Base-by-base conservation (phyloP, 345 rosid genomes). In the Melastoma malabathricum region DNA sequence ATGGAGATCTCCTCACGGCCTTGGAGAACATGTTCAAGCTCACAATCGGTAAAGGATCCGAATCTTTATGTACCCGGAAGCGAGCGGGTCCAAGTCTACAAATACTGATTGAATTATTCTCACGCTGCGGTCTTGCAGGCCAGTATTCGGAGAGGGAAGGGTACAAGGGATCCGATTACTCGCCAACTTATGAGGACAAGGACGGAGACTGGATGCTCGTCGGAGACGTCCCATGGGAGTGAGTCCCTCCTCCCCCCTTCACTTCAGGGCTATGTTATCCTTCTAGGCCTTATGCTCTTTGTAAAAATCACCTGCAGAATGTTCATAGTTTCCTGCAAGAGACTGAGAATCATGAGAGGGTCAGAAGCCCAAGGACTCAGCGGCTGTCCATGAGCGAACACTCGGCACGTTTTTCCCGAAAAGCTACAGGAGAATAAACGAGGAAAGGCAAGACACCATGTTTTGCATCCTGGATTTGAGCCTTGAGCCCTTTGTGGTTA, bases 201-300 rank as follows among this genome's bases (percentile, higher is more conserved):
- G 95, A 86, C 63, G 86, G 95, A 47, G 95, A 86, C 47, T 86
- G 83, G 95, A 86, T 86, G 95, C 74, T 86, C 12, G 81, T 82
- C 6, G 87, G 90, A 59, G 90, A 82, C 72, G 95, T 80, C 58
- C 95, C 90, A 0, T 86, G 88, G 95, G 77, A 74, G 77, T 75
- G 63, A 66, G 80, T 59, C 56, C 38, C 34, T 52, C 39, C 27
- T n/a, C n/a, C 16, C 62, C n/a, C 47, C 39, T 22, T 0, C 10
- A 22, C 5, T n/a, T 18, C 54, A 2, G 38, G 5, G 38, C 6
- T 43, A 16, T 8, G 46, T 13, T 13, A 6, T 18, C n/a, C 15
- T 20, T 20, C 38, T n/a, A 22, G 25, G 5, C 43, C 57, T 13
- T 18, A 15, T 44, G 0, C n/a, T 46, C 43, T 18, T 39, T 16